Evolutionary conservation across 768 basidiomycete species (phyloP), one percentile per base, ranked within the genome.

Genomic region (Xanthoconium stramineum): DNA sequence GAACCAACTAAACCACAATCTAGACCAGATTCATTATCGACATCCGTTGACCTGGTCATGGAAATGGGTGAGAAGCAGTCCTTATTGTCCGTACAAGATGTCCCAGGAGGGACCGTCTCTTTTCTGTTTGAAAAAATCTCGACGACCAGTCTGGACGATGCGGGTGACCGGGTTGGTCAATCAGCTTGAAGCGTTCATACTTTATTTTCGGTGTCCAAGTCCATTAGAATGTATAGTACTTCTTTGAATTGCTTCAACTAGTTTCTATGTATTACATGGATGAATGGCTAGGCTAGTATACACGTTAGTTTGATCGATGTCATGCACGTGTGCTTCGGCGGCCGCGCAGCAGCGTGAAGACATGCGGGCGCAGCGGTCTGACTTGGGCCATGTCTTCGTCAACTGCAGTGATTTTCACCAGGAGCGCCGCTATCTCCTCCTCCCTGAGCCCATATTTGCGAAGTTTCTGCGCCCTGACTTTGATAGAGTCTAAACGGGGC

Each of bases 91-190:
- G 73, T 86, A 13, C 75, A 80, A 6, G 69, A 74, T 46, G 66
- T 82, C 19, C 76, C 82, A 8, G 87, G 85, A 3, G 91, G 91
- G 0, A 84, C 86, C 2, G 70, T 92, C 17, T 86, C 88, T 9
- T 91, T 88, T 65, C 62, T 93, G 13, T 93, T 94, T 61, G 87
- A 90, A 67, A 85, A 78, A 63, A 78, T 72, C 36, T 76, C 80
- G 24, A 60, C 56, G 10, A 59, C 52, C 5, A 60, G 32, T 29
- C 33, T 63, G 35, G 54, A 55, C 50, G 35, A 52, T 47, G 49
- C 24, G 19, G 57, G 33, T 5, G 46, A 58, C 32, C 36, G 3
- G 37, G 29, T 43, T 38, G 38, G 52, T 30, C 19, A 47, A 33
- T n/a, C 28, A 28, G 19, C 14, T 36, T 60, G 49, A 66, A 14